Evolutionary conservation across 495 filamentous ascomycete species (phyloP).

Genomic region (Lasiosphaeria miniovina): DNA sequence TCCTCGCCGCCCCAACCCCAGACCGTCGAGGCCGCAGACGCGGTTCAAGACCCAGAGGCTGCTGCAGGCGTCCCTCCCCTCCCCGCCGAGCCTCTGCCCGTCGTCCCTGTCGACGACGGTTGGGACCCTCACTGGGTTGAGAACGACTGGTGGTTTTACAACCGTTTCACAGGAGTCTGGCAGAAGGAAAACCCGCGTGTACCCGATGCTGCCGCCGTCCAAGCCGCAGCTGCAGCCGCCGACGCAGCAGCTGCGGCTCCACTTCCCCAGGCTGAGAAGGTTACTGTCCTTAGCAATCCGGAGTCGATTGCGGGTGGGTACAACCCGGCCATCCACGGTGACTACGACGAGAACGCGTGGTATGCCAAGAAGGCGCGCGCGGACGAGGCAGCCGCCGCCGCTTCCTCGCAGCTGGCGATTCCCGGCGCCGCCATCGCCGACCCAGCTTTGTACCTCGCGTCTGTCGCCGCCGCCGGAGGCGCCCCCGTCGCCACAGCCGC

Average conservation of each 20-base stretch:
- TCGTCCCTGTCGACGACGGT: constrained; percentile 61
- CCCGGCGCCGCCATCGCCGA: constrained; percentile 51
- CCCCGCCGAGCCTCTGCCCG: no score
- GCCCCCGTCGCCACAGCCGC: constrained; percentile 52
- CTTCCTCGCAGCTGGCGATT: neutral
- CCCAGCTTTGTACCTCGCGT: constrained; percentile 55
- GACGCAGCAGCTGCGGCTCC: constrained; percentile 29
- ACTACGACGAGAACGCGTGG: constrained; percentile 89
- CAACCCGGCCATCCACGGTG: constrained; percentile 92
- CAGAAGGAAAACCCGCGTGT: constrained; percentile 93
- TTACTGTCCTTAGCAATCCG: constrained; percentile 26
- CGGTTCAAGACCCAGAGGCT: no score
- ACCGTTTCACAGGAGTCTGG: constrained; percentile 68
- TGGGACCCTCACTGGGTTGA: constrained; percentile 86
- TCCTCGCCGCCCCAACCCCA: no score
- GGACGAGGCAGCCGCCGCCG: constrained; percentile 23
- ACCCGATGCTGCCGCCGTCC: constrained; percentile 32
- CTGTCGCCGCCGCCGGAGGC: constrained; percentile 23
- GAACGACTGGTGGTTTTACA: constrained; percentile 78
- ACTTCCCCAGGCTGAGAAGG: constrained; percentile 30
- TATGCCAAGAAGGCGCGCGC: constrained; percentile 64
- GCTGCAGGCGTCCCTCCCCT: no score
- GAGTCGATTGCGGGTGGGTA: constrained; percentile 63
- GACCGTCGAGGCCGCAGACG: no score
- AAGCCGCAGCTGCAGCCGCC: constrained; percentile 28